These are phyloP conservation scores for Strobilomyces dryophilus DNA, from an alignment of 768 basidiomycete species.

Conservation along the genomic window DNA sequence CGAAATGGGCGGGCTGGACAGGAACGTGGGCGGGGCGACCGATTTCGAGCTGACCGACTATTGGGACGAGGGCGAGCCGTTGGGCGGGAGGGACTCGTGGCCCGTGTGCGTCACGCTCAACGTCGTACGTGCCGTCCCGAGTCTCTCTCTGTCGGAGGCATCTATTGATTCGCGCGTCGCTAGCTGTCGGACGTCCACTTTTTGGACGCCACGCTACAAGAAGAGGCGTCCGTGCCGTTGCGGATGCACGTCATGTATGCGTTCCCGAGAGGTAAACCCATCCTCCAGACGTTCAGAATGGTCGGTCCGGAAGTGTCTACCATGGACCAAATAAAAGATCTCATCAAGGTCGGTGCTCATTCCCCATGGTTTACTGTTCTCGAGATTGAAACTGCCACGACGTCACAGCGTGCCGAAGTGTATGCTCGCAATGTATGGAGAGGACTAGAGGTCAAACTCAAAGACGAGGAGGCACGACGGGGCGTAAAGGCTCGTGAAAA, in stretches of 20 bases:
- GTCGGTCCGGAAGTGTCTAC: constrained; percentile 61
- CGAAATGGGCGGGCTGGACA: constrained; percentile 53
- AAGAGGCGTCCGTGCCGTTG: constrained; percentile 64
- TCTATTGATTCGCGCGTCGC: not conserved
- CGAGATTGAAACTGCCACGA: constrained; percentile 42
- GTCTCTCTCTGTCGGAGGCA: not conserved
- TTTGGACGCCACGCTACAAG: constrained; percentile 68
- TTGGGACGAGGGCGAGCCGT: constrained; percentile 77
- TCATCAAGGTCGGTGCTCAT: constrained; percentile 48
- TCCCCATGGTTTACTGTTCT: not conserved
- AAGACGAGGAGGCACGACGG: constrained; percentile 57
- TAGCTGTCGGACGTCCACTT: constrained; percentile 61
- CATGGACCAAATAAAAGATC: constrained; percentile 41
- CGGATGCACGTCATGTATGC: constrained; percentile 63
- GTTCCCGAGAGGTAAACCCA: constrained; percentile 41
- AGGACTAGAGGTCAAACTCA: constrained; percentile 60
- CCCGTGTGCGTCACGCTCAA: constrained; percentile 79
- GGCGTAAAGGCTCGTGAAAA: constrained; percentile 56
- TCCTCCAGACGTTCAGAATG: constrained; percentile 60
- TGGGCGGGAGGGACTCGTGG: constrained; percentile 62
- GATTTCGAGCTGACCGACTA: constrained; percentile 88
- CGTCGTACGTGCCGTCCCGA: constrained; percentile 43
- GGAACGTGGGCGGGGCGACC: constrained; percentile 47
- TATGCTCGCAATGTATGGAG: constrained; percentile 55
- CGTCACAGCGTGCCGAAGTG: constrained; percentile 57